Evolutionary conservation across 495 filamentous ascomycete species (phyloP).

Genomic region (Ramalina intermedia): DNA sequence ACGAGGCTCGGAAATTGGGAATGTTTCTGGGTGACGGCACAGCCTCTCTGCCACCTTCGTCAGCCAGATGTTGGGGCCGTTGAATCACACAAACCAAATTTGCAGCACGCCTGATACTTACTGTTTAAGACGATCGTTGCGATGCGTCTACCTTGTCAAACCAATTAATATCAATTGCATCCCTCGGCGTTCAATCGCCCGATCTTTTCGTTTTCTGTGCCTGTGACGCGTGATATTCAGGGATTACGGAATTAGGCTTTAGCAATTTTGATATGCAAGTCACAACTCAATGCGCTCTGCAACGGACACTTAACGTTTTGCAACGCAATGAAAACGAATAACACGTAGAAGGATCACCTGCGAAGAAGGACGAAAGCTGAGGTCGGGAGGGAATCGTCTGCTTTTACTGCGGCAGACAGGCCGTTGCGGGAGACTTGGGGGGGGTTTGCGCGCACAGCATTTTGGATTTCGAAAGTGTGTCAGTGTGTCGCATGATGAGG

Average conservation of each 20-base stretch:
- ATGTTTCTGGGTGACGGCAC: conserved; percentile 12
- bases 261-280: not conserved
- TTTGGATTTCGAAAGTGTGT: too few relatives aligned
- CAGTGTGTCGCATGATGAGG: conserved; percentile 3
- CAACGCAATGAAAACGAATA: not conserved
- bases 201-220: not conserved
- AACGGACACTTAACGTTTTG: not conserved
- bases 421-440: not conserved
- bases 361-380: not conserved
- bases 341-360: not conserved
- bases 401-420: conserved; percentile 2
- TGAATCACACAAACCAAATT: not conserved
- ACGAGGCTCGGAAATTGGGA: conserved; percentile 2
- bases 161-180: not conserved
- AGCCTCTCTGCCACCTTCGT: conserved; percentile 8
- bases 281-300: not conserved
- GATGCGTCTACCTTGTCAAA: not conserved
- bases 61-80: conserved; percentile 12
- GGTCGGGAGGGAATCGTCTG: not conserved
- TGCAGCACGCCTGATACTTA: not conserved
- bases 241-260: conserved; percentile 1
- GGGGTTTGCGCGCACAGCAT: conserved; percentile 1
- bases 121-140: not conserved
- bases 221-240: not conserved
- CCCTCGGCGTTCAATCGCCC: not conserved